Evolutionary conservation across 768 basidiomycete genomes (phyloP), one percentile per base, ranked within the genome.

Genomic region (Tulasnella sp.): DNA sequence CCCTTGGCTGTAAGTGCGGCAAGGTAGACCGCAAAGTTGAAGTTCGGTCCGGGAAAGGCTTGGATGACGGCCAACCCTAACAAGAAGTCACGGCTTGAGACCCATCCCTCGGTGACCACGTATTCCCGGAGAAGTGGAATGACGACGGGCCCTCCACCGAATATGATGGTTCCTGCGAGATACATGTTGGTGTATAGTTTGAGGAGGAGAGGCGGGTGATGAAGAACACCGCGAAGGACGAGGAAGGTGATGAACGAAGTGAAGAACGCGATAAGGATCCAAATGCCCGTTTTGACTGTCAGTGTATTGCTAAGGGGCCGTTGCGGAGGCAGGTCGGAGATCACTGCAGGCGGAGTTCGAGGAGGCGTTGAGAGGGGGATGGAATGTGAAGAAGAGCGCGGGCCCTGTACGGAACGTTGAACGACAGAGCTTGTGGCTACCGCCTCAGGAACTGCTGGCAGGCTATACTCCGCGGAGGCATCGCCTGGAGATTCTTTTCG

Each of bases 141-240:
- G 46, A 91, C 90, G 14, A 91, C 90, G 1, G 90, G 90, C 50
- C 90, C 90, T 20, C 90, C 90, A 14, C 84, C 89, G 79, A 89
- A 89, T 54, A 89, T 89, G 80, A 89, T 87, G 14, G 87, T 87
- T 12, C 89, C 89, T 0, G 88, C 89, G 20, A 89, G 83, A 82
- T 88, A 86, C 87, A 89, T 87, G 83, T 88, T 89, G 76, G 85
- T 87, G 84, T 89, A 89, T 28, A 77, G 54, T 82, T 64, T 80
- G 54, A 80, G 78, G 40, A 40, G 69, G 82, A 77, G 79, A 81
- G 44, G 81, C 80, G 80, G 81, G 82, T 77, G 80, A 81, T 75
- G 22, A 81, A 79, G 76, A 76, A 80, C 73, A 40, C 44, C 2
- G 42, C 42, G 46, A 31, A 74, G 41, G 78, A 73, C 74, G 37